Base-by-base conservation (phyloP, 75 land plant species). In the Pseudotsuga menziesii region DNA sequence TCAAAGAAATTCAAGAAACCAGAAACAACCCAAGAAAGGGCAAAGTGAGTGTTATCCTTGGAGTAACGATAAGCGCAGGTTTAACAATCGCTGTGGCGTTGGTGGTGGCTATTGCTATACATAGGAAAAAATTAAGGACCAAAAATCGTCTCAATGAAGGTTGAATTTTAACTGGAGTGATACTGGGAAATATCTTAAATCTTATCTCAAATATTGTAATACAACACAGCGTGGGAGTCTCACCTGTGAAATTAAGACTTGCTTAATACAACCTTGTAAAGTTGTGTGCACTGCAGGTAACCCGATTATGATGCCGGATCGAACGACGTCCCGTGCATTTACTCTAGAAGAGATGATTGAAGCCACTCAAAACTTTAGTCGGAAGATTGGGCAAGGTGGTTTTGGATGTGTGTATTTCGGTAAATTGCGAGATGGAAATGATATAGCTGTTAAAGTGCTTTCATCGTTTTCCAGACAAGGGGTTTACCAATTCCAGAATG, bases 391-490 rank as follows among this genome's bases (percentile, higher is more conserved):
- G 0, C 80, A 82, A 15, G 88, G 88, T 12, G 88, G 88, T 0
- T 86, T 86, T 57, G 88, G 88, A 5, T 82, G 80, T 76, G 88
- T 86, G 9, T 86, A 79, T 67, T 79, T 64, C 32, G 88, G 85
- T 20, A 58, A 57, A 48, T 7, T 86, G 19, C 73, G 69, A 57
- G 82, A 82, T 59, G 88, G 85, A 20, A 74, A 79, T 0, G 63
- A 77, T 44, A 85, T 86, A 1, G 88, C 88, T 0, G 88, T 86
- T 25, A 86, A 86, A 74, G 35, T 85, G 19, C 82, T 79, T 7
- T 82, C 80, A 29, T 85, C 84, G 8, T 23, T 76, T 14, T 86
- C 88, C 0, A 73, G 75, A 72, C 88, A 86, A 57, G 87, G 87
- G 9, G 62, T 85, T 19, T 76, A 79, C 4, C 88, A 89, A 62